Conservation (phyloP, 495 filamentous ascomycete species). For the Chaetomium fimeti region DNA sequence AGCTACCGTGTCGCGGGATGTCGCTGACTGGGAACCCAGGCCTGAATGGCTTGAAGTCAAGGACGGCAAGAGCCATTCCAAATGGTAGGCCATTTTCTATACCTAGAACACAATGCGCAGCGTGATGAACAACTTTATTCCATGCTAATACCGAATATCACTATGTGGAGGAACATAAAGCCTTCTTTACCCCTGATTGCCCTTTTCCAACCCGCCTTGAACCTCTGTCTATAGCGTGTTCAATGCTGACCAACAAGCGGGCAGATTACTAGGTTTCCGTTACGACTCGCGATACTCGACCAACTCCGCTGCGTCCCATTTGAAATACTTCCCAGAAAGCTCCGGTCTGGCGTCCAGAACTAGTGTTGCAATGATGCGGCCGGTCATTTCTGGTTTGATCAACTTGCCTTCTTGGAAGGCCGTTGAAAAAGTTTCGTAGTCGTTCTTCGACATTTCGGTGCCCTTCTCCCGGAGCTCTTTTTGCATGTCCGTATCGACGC, state of each 20-base stretch:
- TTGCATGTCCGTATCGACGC: constrained; percentile 95
- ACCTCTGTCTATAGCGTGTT: constrained; percentile 13
- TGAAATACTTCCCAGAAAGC: constrained; percentile 72
- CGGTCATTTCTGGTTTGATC: constrained; percentile 79
- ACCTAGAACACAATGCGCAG: constrained; percentile 18
- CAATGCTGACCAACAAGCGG: constrained; percentile 20
- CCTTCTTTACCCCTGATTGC: constrained; percentile 96
- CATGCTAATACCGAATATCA: constrained; percentile 86
- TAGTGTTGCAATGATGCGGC: constrained; percentile 79
- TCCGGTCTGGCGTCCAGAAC: constrained; percentile 56
- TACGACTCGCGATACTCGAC: constrained; percentile 54
- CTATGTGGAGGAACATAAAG: constrained; percentile 71
- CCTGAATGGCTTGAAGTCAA: not conserved
- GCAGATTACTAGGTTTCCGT: constrained; percentile 22
- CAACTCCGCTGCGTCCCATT: constrained; percentile 71
- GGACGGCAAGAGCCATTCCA: not conserved
- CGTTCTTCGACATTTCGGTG: constrained; percentile 60
- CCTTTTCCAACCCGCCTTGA: constrained; percentile 13
- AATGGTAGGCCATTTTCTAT: constrained; percentile 32
- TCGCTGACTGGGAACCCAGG: constrained; percentile 1
- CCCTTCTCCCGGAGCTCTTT: constrained; percentile 67
- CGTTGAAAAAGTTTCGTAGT: constrained; percentile 65
- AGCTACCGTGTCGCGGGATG: not conserved
- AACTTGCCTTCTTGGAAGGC: constrained; percentile 67
- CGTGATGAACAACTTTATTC: constrained; percentile 57